Base-by-base conservation (phyloP, 108 stramenopile genomes). In the Fragilariopsis cylindrus region DNA sequence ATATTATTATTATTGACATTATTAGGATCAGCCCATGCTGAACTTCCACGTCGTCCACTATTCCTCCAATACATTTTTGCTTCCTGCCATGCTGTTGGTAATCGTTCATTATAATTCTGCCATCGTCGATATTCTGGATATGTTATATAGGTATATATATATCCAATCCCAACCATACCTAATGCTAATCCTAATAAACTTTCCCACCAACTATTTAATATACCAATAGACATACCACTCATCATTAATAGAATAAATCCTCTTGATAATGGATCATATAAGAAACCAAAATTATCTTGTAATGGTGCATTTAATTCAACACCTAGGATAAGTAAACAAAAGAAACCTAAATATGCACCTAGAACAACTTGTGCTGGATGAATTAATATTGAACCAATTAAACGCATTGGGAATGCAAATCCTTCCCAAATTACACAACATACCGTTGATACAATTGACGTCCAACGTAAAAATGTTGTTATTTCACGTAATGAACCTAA, bases 231-330 rank as follows among this genome's bases (percentile, higher is more conserved):
- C 76, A 84, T 77, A 19, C 69, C 57, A 52, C 74, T 68, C 76
- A 81, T 77, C 50, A 80, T 16, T 7, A 80, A 3, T 3, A 84
- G 47, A 45, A 80, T 30, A 21, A 72, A 62, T 8, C 73, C 75
- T 19, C 75, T 53, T 5, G 79, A 76, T 7, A 77, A 42, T 1
- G 84, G 84, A 75, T 84, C 72, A 57, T 76, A 84, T 18, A 84
- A 3, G 16, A 84, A 66, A 8, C 84, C 84, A 73, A 84, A 77
- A 45, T 70, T 70, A 44, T 84, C 84, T 13, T 73, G 72, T n/a
- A 83, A 40, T 4, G 63, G 57, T 5, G 71, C 71, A 68, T 81
- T 81, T 19, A 81, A 45, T 46, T 81, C 80, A 41, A 75, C 80
- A 48, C 80, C 71, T 3, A 81, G 57, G 0, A 81, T n/a, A 18